A percentile compares a stretch with the other conserved stretches of the same genome.
Conservation (phyloP, 2,329 filamentous ascomycete species). For the Colletotrichum kahawae region DNA sequence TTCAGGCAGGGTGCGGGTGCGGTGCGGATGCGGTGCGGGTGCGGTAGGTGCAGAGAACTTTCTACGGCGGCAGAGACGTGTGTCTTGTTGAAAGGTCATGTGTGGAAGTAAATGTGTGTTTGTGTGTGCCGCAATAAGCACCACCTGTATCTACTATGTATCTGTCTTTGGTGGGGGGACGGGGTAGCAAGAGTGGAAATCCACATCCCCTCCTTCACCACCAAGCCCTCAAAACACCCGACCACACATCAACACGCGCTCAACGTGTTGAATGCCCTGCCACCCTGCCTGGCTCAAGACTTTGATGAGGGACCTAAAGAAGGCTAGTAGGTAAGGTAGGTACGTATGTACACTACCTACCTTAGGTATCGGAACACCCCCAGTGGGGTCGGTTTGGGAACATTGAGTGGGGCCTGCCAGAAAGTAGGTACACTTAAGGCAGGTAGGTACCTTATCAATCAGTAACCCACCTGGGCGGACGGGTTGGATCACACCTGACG, state of each 20-base stretch:
- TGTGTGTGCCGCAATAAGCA: neutral
- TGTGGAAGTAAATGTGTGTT: neutral
- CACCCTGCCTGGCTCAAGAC: too few relatives aligned
- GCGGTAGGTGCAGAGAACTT: neutral
- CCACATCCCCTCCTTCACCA: too few relatives aligned
- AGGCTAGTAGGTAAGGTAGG: too few relatives aligned
- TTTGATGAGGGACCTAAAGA: neutral
- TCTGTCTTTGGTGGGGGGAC: neutral
- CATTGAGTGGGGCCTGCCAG: neutral
- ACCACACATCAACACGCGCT: neutral
- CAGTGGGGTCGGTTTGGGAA: neutral
- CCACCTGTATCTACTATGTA: too few relatives aligned
- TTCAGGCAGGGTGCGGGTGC: neutral
- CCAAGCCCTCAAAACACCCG: neutral
- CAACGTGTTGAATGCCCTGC: neutral
- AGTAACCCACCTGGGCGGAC: neutral
- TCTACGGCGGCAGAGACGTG: neutral
- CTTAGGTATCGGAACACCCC: neutral
- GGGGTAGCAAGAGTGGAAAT: too few relatives aligned
- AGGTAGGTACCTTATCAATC: constrained; percentile 7
- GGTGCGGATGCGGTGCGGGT: neutral
- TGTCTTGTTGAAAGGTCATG: neutral
- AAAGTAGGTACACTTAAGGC: neutral
- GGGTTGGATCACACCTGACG: neutral
- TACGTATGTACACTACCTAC: too few relatives aligned